Evolutionary conservation across 1,284 basidiomycete genomes (phyloP).

Genomic region (Rhodotorula sp.): DNA sequence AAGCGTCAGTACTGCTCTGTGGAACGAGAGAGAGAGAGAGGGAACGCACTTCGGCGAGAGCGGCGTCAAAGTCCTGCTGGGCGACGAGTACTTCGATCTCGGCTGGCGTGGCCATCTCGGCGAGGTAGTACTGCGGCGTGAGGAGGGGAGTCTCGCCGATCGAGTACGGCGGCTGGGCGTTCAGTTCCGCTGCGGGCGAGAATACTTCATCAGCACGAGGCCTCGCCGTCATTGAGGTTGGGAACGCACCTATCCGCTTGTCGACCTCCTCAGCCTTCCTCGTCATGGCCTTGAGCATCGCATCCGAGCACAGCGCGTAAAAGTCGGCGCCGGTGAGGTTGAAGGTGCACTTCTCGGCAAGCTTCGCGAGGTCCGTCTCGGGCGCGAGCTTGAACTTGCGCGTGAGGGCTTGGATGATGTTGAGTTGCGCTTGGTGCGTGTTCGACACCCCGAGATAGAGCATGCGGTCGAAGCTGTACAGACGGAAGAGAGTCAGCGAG

Average conservation of each 20-base stretch:
- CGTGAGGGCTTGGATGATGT: constrained; percentile 86
- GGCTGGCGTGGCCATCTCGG: constrained; percentile 70
- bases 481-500: background rate
- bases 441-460: constrained; percentile 92
- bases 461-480: constrained; percentile 86
- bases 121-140: constrained; percentile 88
- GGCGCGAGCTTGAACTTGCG: constrained; percentile 84
- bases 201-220: rapidly evolving
- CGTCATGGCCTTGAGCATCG: constrained; percentile 92
- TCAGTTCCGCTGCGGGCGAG: constrained; percentile 55
- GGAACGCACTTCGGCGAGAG: constrained; percentile 58
- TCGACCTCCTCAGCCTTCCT: constrained; percentile 80
- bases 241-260: constrained; percentile 60
- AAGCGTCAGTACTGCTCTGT: background rate
- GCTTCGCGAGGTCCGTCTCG: constrained; percentile 61
- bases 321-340: constrained; percentile 97
- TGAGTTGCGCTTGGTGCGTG: constrained; percentile 79
- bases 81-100: constrained; percentile 77
- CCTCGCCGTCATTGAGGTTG: no score
- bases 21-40: background rate
- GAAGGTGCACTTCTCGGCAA: constrained; percentile 81
- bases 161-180: constrained; percentile 52
- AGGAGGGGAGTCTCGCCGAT: constrained; percentile 62
- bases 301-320: constrained; percentile 95
- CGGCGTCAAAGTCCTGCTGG: constrained; percentile 70